Base-by-base conservation (phyloP, 1,284 basidiomycete species). In the Leccinum fallax region DNA sequence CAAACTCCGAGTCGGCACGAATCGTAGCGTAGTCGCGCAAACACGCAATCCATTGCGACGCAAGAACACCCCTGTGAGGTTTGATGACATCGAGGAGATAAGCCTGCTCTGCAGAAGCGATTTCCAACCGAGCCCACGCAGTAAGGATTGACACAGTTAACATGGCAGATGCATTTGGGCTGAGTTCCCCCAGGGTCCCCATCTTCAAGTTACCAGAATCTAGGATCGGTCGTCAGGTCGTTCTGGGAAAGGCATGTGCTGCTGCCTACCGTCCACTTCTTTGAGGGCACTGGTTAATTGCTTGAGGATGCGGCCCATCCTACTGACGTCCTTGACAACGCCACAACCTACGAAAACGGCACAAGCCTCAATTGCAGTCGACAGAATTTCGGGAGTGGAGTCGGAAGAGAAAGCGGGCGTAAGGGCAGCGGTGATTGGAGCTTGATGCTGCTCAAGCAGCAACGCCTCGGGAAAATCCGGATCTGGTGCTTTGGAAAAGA, bases 381-480 rank as follows among this genome's bases (percentile, higher is more conserved):
- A 93, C 34, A 98, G 74, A 24, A 99, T 97, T 73, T 99, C 96
- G 0, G 97, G 96, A 1, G 95, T 95, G 1, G 95, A 94, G 73
- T 99, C 97, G 0, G 92, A 83, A 4, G 93, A 93, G 72, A 99
- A 99, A 0, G 97, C 96, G 0, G 97, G 97, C 0, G 96, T 99
- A n/a, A 99, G 83, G 0, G 97, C 97, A 2, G 97, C 95, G 2
- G 97, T 97, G 63, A 99, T 97, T 0, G 97, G 97, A 0, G 97
- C 97, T 78, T 99, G 97, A 75, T 98, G 93, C 75, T 99, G 97
- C 73, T 99, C 97, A n/a, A 99, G 83, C 2, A 99, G 80, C 4
- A 96, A 80, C 0, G 94, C 87, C 64, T 94, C 93, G 52, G 94
- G 90, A 70, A 95, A 98, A 63, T 96, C 95, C 1, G 95, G 93